A percentile compares a stretch with the other conserved stretches of the same genome.
phyloP scores from a whole-genome alignment of 768 basidiomycete species.

The Boletus reticuloceps region DNA sequence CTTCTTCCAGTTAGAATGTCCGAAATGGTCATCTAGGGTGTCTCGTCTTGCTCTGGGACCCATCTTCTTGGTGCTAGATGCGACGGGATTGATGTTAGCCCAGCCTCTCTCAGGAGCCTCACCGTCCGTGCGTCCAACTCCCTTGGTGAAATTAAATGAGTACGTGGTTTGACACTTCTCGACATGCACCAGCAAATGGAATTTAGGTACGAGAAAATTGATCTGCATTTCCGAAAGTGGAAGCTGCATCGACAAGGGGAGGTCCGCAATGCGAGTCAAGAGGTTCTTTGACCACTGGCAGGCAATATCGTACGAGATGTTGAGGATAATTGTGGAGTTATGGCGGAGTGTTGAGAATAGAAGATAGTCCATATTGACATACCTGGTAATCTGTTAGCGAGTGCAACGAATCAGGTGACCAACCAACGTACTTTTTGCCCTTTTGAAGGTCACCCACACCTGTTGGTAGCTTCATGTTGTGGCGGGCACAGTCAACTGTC shows the following conservation, averaged over 20 bases:
- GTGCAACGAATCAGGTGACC: background rate
- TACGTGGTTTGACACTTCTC: background rate
- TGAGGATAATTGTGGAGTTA: background rate
- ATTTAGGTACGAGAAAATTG: background rate
- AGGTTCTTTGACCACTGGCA: background rate
- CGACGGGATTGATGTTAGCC: background rate
- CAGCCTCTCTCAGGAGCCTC: background rate
- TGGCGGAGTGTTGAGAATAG: background rate
- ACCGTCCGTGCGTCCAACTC: background rate
- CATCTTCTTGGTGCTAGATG: background rate
- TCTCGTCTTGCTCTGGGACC: background rate
- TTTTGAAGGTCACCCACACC: slow-evolving; percentile 17
- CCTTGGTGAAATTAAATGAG: background rate
- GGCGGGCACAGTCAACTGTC: slow-evolving; percentile 23
- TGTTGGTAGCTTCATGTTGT: slow-evolving; percentile 17
- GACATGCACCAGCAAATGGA: background rate
- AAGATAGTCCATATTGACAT: slow-evolving; percentile 18
- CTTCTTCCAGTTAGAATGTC: background rate
- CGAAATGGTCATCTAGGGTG: background rate
- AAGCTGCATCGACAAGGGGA: background rate
- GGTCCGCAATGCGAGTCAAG: background rate
- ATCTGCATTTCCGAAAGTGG: background rate
- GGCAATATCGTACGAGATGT: slow-evolving; percentile 13
- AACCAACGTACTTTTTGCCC: slow-evolving; percentile 9
- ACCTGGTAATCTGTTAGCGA: slow-evolving; percentile 1